Evolutionary conservation across 2,329 filamentous ascomycete species (phyloP).

Genomic region (Kalmusia sp.): DNA sequence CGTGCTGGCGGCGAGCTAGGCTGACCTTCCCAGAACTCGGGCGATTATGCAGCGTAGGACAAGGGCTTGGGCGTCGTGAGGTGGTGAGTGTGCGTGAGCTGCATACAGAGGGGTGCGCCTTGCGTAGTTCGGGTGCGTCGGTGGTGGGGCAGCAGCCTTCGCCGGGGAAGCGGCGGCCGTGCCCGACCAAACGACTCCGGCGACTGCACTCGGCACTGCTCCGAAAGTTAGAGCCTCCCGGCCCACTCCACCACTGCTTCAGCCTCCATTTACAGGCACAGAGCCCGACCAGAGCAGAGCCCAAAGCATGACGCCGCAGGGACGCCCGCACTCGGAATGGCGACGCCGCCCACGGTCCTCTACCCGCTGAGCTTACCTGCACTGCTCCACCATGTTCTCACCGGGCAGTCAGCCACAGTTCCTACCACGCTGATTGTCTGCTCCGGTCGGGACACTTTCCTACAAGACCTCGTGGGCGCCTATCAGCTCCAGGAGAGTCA

Average conservation of each 20-base stretch:
- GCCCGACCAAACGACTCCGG: background rate
- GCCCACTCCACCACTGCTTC: no score
- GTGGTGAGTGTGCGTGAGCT: constrained; percentile 26
- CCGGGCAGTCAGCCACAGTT: constrained; percentile 54
- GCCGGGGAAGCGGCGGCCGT: constrained; percentile 8
- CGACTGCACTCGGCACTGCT: background rate
- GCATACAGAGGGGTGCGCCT: constrained; percentile 14
- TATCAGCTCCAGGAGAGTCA: constrained; percentile 38
- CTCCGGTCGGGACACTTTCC: constrained; percentile 68
- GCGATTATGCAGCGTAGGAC: constrained; percentile 34
- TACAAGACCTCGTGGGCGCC: constrained; percentile 63
- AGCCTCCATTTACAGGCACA: no score
- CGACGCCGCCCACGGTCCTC: constrained; percentile 45
- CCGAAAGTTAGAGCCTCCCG: no score
- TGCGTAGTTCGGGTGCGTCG: background rate
- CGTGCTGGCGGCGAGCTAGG: constrained; percentile 16
- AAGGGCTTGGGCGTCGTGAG: constrained; percentile 24
- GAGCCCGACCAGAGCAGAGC: background rate
- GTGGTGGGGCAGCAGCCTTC: constrained; percentile 10
- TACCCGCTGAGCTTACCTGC: constrained; percentile 49
- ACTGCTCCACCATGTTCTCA: constrained; percentile 70
- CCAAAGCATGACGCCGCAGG: constrained; percentile 14
- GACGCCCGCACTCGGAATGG: constrained; percentile 17
- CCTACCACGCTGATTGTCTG: constrained; percentile 77
- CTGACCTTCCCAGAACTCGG: constrained; percentile 21